Evolutionary conservation across 2,329 filamentous ascomycete species (phyloP).

Genomic region (Teratosphaeria pseudoeucalypti): DNA sequence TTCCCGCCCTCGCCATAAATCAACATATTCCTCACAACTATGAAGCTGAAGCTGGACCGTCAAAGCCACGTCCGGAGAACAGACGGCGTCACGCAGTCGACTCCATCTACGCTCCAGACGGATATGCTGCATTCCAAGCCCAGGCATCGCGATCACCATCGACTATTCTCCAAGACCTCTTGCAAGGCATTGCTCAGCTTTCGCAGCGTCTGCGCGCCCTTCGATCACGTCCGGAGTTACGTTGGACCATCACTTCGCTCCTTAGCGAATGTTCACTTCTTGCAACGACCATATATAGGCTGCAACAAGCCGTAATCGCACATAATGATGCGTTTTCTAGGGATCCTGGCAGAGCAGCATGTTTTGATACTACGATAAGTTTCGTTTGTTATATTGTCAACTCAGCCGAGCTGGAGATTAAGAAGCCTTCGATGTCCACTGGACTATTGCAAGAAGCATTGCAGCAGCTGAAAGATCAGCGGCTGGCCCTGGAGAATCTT

Average conservation of each 20-base stretch:
- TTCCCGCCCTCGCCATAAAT: constrained; percentile 15
- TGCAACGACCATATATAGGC: constrained; percentile 10
- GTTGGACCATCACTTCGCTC: constrained; percentile 2
- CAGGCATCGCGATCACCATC: background rate
- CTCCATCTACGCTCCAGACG: constrained; percentile 7
- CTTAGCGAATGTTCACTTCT: constrained; percentile 11
- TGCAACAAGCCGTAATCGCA: constrained; percentile 9
- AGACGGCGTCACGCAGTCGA: constrained; percentile 10
- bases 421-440: background rate
- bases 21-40: background rate
- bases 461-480: constrained; percentile 13
- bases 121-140: background rate
- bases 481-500: constrained; percentile 12
- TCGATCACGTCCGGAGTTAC: background rate
- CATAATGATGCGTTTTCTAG: background rate
- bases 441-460: constrained; percentile 3
- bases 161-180: constrained; percentile 5
- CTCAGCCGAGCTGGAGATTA: background rate
- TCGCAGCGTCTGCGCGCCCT: constrained; percentile 5
- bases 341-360: background rate
- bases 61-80: constrained; percentile 3
- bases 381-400: constrained; percentile 3
- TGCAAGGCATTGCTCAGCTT: constrained; percentile 6
- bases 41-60: background rate
- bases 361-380: constrained; percentile 7